A percentile compares a stretch with the other conserved stretches of the same genome.
Evolutionary conservation across 179 eudicot species (phyloP).

Genomic region (Vitellaria paradoxa): DNA sequence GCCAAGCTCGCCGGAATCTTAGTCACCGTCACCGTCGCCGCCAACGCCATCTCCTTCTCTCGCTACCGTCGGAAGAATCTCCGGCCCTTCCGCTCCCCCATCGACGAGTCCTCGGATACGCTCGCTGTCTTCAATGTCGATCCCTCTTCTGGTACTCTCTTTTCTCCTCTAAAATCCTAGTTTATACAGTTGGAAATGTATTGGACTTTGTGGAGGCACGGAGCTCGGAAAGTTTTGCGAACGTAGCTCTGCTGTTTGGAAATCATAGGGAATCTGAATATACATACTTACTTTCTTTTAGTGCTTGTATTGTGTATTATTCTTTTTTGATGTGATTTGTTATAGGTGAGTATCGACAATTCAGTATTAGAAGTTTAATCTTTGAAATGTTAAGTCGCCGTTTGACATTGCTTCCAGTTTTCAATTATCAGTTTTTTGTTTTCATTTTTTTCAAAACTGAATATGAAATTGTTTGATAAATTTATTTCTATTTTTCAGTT

Average conservation of each 20-base stretch:
- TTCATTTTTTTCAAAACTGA: no score
- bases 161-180: background rate
- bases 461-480: no score
- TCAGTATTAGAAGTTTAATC: background rate
- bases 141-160: constrained; percentile 28
- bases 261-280: no score
- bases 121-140: constrained; percentile 67
- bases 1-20: constrained; percentile 86
- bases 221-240: no score
- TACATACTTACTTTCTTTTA: no score
- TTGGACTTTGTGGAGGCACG: background rate
- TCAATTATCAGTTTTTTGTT: no score
- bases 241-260: no score
- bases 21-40: constrained; percentile 61
- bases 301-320: background rate
- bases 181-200: background rate
- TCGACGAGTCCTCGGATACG: constrained; percentile 64
- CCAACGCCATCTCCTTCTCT: constrained; percentile 70
- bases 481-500: no score
- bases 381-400: background rate
- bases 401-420: no score
- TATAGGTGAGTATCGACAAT: background rate
- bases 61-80: constrained; percentile 73
- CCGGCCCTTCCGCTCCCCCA: constrained; percentile 55
- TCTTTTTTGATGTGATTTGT: background rate